Evolutionary conservation across 441 rosid species (phyloP).

Genomic region (Corymbia calophylla): DNA sequence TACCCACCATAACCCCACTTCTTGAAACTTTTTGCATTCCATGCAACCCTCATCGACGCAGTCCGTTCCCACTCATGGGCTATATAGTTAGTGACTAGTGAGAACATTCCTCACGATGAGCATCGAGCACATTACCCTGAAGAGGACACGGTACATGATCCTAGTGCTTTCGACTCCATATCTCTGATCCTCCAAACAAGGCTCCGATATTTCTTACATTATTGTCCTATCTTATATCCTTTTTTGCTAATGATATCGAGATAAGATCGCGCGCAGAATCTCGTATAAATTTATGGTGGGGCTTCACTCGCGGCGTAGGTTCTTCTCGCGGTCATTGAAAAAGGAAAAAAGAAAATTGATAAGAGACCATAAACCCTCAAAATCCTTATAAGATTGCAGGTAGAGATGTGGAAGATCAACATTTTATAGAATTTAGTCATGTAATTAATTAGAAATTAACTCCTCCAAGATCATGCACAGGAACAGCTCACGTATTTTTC

Average conservation of each 20-base stretch:
- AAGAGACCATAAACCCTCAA: neutral
- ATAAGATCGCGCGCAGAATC: neutral
- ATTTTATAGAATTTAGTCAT: neutral
- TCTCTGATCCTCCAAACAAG: neutral
- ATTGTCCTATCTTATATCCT: neutral
- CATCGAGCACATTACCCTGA: neutral
- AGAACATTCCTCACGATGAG: neutral
- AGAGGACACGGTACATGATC: neutral
- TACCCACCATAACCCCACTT: too few species aligned
- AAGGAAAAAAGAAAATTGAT: neutral
- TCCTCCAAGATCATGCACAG: neutral
- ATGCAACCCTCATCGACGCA: neutral
- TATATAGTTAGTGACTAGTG: neutral
- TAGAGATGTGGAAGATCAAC: neutral
- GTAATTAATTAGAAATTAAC: neutral
- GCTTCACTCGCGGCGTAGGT: neutral
- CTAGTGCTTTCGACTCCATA: neutral
- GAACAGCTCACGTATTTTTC: neutral
- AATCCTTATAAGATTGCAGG: neutral
- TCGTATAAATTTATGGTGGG: neutral
- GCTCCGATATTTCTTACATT: neutral
- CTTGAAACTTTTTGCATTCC: neutral
- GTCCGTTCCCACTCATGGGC: neutral
- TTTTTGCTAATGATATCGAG: neutral
- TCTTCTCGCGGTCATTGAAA: neutral